Evolutionary conservation across 345 rosid species (phyloP).

Genomic region (Viola odorata): DNA sequence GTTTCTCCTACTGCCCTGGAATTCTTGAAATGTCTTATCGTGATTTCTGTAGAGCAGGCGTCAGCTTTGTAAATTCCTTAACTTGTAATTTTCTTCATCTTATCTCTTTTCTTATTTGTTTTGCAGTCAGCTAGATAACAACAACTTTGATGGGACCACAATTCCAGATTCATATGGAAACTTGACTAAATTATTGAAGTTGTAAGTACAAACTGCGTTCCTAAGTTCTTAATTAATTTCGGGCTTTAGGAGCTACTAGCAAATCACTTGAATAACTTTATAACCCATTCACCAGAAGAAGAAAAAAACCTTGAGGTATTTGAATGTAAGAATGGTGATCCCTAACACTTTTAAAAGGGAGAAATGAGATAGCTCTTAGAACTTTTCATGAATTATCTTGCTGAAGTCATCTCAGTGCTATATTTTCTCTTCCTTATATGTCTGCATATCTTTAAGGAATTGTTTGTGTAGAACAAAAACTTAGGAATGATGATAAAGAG

Average conservation of each 20-base stretch:
- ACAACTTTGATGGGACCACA: constrained; percentile 64
- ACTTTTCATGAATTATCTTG: neutral
- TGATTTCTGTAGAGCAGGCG: neutral
- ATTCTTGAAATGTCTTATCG: constrained; percentile 1
- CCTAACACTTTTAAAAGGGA: no score
- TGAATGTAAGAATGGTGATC: no score
- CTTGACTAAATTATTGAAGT: constrained; percentile 71
- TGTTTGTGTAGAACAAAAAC: no score
- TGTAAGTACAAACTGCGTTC: constrained; percentile 53
- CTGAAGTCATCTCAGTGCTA: no score
- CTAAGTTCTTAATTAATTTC: constrained; percentile 4
- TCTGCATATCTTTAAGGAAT: neutral
- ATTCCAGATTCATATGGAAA: constrained; percentile 70
- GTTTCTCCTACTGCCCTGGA: constrained; percentile 20
- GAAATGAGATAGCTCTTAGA: neutral
- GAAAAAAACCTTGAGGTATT: no score
- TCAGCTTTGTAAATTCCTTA: constrained; percentile 4
- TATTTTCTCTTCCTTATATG: neutral
- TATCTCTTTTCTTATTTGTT: constrained; percentile 9
- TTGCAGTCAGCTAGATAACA: constrained; percentile 89
- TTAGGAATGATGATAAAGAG: no score
- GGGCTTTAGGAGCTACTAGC: no score
- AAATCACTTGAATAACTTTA: no score
- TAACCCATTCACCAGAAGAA: no score
- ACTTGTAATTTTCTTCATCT: neutral